Conservation (phyloP, 2,329 filamentous ascomycete species). For the Botrytis squamosa region DNA sequence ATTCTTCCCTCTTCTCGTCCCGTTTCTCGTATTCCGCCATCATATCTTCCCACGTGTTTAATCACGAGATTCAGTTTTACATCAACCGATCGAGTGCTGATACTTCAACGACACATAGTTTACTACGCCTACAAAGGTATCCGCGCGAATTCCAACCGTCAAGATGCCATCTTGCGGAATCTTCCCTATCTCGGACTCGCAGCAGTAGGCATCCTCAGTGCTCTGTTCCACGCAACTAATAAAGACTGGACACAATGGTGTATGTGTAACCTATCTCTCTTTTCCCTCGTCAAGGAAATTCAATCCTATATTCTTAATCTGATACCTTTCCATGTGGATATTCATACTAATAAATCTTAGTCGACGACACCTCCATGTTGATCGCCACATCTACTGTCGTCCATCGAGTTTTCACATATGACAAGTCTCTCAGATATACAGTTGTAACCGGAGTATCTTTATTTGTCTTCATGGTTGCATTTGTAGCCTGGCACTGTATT, state of each 20-base stretch:
- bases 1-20: slow-evolving; percentile 23
- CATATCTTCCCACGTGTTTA: slow-evolving; percentile 18
- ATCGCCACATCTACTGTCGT: slow-evolving; percentile 52
- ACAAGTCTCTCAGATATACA: slow-evolving; percentile 49
- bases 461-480: slow-evolving; percentile 42
- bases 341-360: slow-evolving; percentile 40
- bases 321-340: neutral
- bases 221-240: slow-evolving; percentile 45
- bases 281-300: neutral
- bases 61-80: neutral
- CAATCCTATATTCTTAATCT: neutral
- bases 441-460: slow-evolving; percentile 44
- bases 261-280: slow-evolving; percentile 28
- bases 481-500: slow-evolving; percentile 43
- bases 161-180: slow-evolving; percentile 37
- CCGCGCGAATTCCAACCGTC: slow-evolving; percentile 32
- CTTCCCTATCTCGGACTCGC: slow-evolving; percentile 46
- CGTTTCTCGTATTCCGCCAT: neutral
- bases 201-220: slow-evolving; percentile 44
- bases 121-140: slow-evolving; percentile 38
- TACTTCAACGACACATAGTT: slow-evolving; percentile 22
- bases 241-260: slow-evolving; percentile 49
- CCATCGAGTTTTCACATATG: slow-evolving; percentile 48
- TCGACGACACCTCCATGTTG: slow-evolving; percentile 61
- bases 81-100: neutral